Evolutionary conservation across 768 basidiomycete species (phyloP).

Genomic region (Auriscalpium microsporum): DNA sequence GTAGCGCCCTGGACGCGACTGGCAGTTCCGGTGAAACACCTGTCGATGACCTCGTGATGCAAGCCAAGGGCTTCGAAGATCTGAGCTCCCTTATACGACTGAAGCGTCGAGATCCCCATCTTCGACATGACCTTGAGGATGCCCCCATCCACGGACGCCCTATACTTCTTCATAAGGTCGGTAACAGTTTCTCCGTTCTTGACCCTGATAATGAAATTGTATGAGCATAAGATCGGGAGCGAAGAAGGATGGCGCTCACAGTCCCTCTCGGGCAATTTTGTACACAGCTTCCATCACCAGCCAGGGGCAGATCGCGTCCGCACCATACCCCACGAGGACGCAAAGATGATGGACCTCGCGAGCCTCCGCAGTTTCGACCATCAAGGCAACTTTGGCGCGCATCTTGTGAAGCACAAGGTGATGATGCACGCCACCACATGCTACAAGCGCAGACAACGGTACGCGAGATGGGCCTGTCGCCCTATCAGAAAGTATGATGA

Average conservation of each 20-base stretch:
- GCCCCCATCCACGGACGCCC: constrained; percentile 82
- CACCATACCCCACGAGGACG: constrained; percentile 94
- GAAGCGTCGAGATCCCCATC: constrained; percentile 97
- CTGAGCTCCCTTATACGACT: constrained; percentile 98
- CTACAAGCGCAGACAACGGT: constrained; percentile 82
- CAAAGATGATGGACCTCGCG: constrained; percentile 97
- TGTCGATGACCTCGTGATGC: constrained; percentile 84
- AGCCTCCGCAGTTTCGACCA: constrained; percentile 97
- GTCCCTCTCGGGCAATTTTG: constrained; percentile 81
- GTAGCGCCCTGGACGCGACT: constrained; percentile 95
- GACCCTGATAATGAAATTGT: constrained; percentile 37
- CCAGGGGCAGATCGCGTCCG: constrained; percentile 96
- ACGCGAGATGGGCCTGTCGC: constrained; percentile 68
- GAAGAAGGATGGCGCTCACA: constrained; percentile 48
- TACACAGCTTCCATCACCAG: constrained; percentile 90
- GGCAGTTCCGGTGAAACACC: constrained; percentile 90
- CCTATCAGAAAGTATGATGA: constrained; percentile 90
- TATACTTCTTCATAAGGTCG: constrained; percentile 79
- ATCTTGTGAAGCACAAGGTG: constrained; percentile 87
- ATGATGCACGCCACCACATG: constrained; percentile 95
- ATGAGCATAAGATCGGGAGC: constrained; percentile 1
- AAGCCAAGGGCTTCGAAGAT: constrained; percentile 97
- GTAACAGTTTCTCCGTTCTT: constrained; percentile 71
- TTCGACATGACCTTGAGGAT: constrained; percentile 99
- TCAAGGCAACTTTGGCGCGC: constrained; percentile 85